Conservation (phyloP, 2,329 filamentous ascomycete species). For the Diaporthe caulivora region DNA sequence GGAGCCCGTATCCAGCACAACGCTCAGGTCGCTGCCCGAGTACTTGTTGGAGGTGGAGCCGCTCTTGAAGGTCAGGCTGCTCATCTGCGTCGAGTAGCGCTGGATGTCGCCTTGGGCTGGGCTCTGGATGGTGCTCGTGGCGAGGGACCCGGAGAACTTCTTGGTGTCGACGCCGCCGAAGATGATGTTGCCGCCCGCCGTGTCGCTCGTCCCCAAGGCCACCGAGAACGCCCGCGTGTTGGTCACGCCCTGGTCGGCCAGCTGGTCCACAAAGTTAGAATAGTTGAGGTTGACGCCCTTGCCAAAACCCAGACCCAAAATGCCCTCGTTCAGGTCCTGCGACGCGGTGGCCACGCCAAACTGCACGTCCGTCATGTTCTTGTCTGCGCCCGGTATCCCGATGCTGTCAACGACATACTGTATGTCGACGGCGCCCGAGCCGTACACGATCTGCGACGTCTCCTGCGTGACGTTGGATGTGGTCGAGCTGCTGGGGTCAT, state of each 20-base stretch:
- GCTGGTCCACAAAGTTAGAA: slow-evolving; percentile 60
- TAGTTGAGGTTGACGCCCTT: slow-evolving; percentile 55
- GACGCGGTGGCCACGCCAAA: slow-evolving; percentile 69
- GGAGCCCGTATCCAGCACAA: slow-evolving; percentile 75
- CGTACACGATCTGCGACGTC: slow-evolving; percentile 56
- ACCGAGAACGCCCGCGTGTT: slow-evolving; percentile 49
- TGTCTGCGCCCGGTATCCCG: slow-evolving; percentile 42
- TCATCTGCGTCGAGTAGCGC: slow-evolving; percentile 58
- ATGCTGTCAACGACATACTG: slow-evolving; percentile 57
- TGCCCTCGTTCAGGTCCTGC: slow-evolving; percentile 60
- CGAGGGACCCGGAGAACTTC: slow-evolving; percentile 55
- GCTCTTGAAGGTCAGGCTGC: slow-evolving; percentile 51
- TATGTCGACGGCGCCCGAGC: slow-evolving; percentile 58
- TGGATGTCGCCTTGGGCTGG: slow-evolving; percentile 45
- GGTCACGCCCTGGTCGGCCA: slow-evolving; percentile 62
- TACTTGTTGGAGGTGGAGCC: slow-evolving; percentile 45
- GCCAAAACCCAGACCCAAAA: slow-evolving; percentile 79
- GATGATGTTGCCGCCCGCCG: slow-evolving; percentile 49
- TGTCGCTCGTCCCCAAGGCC: slow-evolving; percentile 48
- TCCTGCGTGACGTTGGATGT: slow-evolving; percentile 46
- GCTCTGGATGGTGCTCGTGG: slow-evolving; percentile 46
- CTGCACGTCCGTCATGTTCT: slow-evolving; percentile 61
- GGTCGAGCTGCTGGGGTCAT: slow-evolving; percentile 52
- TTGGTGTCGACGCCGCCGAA: slow-evolving; percentile 62
- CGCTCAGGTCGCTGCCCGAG: slow-evolving; percentile 53